Evolutionary conservation across 2,329 filamentous ascomycete species (phyloP), one percentile per base, ranked within the genome.

Genomic region (Colletotrichum sp.): DNA sequence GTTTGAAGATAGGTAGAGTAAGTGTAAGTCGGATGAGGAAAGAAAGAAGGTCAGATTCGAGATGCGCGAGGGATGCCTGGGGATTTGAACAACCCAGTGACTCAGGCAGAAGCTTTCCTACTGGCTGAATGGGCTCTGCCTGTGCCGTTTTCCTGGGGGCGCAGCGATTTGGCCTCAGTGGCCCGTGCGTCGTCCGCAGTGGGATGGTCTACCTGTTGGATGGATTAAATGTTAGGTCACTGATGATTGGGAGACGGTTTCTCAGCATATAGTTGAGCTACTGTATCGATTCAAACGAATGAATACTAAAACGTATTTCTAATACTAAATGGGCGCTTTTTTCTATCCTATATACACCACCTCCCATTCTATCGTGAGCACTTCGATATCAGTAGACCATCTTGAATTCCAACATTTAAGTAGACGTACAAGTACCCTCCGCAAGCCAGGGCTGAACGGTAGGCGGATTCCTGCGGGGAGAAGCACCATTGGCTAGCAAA

Each of bases 131-230:
- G 55, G 69, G 24, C 68, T 14, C 48, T 52, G 43, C 59, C 72
- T 72, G 72, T 61, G 43, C 69, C 63, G 69, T 68, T 64, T 59
- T 24, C 28, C 55, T 59, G 55, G 43, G 59, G 73, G 73, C 74
- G 71, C 59, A 76, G 74, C 43, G 71, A 76, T 76, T 76, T 76
- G 74, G 74, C 74, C 74, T 76, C 74, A 76, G 74, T 76, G 74
- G 74, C 48, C 74, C 74, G 74, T 76, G 74, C 74, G 43, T 2
- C 6, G 3, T 13, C 36, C 18, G 43, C 48, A 39, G 30, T 18
- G n/a, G 36, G 63, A 63, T 43, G 18, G 18, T 28, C 63, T 34
- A 74, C 70, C 16, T 75, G 12, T 4, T 7, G 26, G 26, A 3
- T 14, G 7, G 34, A 61, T 76, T 76, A 65, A 76, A 74, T 74